Conservation (phyloP, 2,329 filamentous ascomycete species). For the Penicillium digitatum region DNA sequence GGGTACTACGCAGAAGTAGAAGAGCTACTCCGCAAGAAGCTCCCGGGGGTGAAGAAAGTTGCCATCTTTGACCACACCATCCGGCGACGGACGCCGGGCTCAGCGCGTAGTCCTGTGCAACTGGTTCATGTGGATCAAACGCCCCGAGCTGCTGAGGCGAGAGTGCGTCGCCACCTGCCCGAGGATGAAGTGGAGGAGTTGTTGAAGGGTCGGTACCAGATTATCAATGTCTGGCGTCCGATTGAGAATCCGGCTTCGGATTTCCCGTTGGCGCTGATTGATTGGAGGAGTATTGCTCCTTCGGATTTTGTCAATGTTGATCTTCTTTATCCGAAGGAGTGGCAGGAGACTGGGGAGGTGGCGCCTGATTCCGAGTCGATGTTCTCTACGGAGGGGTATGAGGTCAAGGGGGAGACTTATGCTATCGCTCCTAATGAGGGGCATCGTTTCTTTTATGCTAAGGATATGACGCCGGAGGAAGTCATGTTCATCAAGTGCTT, state of each 20-base stretch:
- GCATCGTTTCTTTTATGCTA: conserved; percentile 63
- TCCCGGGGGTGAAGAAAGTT: conserved; percentile 57
- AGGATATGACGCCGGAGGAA: conserved; percentile 61
- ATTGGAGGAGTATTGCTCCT: conserved; percentile 57
- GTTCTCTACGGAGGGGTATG: conserved; percentile 57
- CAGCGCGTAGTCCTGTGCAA: conserved; percentile 62
- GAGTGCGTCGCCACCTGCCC: conserved; percentile 60
- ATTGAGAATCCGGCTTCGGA: conserved; percentile 62
- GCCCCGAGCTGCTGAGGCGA: conserved; percentile 55
- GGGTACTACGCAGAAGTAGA: conserved; percentile 63
- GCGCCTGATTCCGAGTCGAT: conserved; percentile 48
- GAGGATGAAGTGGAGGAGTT: conserved; percentile 55
- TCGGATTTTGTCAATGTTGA: conserved; percentile 59
- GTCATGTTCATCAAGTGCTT: conserved; percentile 56
- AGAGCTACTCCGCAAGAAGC: conserved; percentile 51
- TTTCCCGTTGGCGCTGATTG: conserved; percentile 65
- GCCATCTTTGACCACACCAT: conserved; percentile 72
- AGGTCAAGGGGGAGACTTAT: conserved; percentile 61
- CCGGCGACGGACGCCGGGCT: conserved; percentile 51
- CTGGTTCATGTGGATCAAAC: conserved; percentile 72
- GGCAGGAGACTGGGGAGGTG: conserved; percentile 58
- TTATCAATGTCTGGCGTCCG: conserved; percentile 69
- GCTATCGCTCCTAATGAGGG: conserved; percentile 54
- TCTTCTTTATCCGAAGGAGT: conserved; percentile 58
- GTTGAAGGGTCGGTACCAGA: conserved; percentile 57